Evolutionary conservation across 1,284 basidiomycete species (phyloP), one percentile per base, ranked within the genome.

Genomic region (Austroboletus sp.): DNA sequence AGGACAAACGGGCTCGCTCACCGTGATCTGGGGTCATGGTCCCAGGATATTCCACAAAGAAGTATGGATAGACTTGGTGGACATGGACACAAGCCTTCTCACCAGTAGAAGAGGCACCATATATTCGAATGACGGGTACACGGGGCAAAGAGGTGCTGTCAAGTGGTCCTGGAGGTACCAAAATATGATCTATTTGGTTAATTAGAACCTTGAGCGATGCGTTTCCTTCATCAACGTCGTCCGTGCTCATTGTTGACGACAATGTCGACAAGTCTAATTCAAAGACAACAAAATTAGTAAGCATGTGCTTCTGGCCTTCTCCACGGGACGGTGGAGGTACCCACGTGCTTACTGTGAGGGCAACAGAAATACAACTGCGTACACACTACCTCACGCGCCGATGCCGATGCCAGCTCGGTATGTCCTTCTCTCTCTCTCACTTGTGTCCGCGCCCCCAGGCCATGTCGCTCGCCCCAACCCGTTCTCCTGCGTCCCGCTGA

Each of bases 11-110:
- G 7, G 53, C 73, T 49, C 42, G 53, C 74, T 49, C 42, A 75
- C 77, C 75, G 36, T 62, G 50, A 3, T 71, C 67, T 0, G 75
- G 76, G 42, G 73, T 70, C 53, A 89, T 63, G 27, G 72, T 71
- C 1, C 76, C 82, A 11, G 65, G 57, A 62, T 89, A 89, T 54
- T 85, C 80, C 44, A 87, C 71, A 56, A 76, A 88, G 61, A 87
- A 80, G 63, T 89, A 89, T 3, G 87, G 86, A 67, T 82, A 89
- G 30, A 80, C 87, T 77, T 91, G 82, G 67, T 98, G 95, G 19
- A 98, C 71, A 70, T 97, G 88, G 9, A 92, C 74, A 61, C 92
- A 95, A 30, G 89, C 79, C 58, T 85, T 87, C 61, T 81, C 73
- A 3, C 90, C 87, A 1, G 70, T 64, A 0, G 89, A 87, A 1